Evolutionary conservation across 495 filamentous ascomycete genomes (phyloP).

Genomic region (Glarea lozoyensis): DNA sequence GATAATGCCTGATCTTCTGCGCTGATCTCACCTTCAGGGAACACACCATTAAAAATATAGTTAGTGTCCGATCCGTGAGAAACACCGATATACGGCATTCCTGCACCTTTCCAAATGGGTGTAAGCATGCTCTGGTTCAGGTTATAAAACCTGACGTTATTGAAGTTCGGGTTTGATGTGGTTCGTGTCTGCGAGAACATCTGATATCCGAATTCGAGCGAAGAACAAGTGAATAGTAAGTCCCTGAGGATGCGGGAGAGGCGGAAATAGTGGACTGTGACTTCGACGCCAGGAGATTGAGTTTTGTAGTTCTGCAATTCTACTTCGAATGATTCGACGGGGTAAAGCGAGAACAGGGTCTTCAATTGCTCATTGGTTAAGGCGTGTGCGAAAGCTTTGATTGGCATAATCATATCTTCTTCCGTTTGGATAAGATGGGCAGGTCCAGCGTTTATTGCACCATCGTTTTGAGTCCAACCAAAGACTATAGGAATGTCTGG

Average conservation of each 20-base stretch:
- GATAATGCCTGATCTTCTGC: constrained; percentile 18
- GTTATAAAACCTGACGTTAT: constrained; percentile 17
- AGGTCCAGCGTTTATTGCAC: constrained; percentile 17
- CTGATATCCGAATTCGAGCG: constrained; percentile 21
- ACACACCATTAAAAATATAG: constrained; percentile 24
- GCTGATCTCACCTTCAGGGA: constrained; percentile 15
- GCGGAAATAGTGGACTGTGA: constrained; percentile 23
- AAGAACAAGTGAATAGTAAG: constrained; percentile 25
- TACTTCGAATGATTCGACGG: constrained; percentile 14
- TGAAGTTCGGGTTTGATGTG: not conserved
- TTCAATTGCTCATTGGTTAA: constrained; percentile 15
- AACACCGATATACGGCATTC: constrained; percentile 23
- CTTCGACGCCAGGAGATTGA: constrained; percentile 13
- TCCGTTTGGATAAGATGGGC: constrained; percentile 10
- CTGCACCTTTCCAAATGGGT: constrained; percentile 11
- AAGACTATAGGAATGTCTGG: constrained; percentile 24
- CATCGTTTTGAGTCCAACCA: constrained; percentile 25
- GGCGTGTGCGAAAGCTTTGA: constrained; percentile 12
- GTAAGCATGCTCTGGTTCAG: constrained; percentile 26
- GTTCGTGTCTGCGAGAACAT: constrained; percentile 10
- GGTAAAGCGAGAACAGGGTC: constrained; percentile 20
- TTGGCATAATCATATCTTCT: constrained; percentile 14
- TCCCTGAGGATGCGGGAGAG: constrained; percentile 23
- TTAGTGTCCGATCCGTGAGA: constrained; percentile 24
- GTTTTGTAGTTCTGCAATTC: constrained; percentile 17